Evolutionary conservation across 495 filamentous ascomycete species (phyloP).

Genomic region (Xylaria acuta): DNA sequence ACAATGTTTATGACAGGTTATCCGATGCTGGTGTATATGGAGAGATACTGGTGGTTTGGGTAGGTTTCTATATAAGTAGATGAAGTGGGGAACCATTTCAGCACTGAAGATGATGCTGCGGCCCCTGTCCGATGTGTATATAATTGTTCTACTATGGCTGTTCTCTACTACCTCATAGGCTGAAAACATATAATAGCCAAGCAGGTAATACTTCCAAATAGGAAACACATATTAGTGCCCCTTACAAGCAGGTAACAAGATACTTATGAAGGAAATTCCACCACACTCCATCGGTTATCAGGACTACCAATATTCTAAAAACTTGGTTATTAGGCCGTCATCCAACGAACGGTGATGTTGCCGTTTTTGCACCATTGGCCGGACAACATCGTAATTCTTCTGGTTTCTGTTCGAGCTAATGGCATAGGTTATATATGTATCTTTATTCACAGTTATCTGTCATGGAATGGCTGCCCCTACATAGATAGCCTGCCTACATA

Average conservation of each 20-base stretch:
- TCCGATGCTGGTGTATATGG: background rate
- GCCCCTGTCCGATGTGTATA: conserved; percentile 9
- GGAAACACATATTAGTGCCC: background rate
- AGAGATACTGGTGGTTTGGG: background rate
- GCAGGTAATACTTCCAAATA: background rate
- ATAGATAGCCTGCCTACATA: background rate
- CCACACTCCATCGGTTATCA: background rate
- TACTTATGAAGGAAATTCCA: background rate
- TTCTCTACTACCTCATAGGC: conserved; percentile 15
- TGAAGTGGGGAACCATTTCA: conserved; percentile 1
- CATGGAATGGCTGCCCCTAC: background rate
- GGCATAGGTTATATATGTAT: background rate
- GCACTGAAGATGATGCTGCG: background rate
- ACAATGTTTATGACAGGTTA: background rate
- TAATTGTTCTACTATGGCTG: background rate
- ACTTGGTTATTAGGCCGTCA: background rate
- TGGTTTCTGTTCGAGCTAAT: background rate
- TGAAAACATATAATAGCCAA: background rate
- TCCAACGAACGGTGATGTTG: conserved; percentile 2
- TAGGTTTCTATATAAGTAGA: background rate
- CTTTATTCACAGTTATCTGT: background rate
- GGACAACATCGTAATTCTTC: background rate
- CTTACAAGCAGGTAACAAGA: background rate
- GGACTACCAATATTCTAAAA: background rate
- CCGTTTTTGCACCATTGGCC: conserved; percentile 2